Evolutionary conservation across 495 filamentous ascomycete species (phyloP).

Genomic region (Lepidopterella palustris): DNA sequence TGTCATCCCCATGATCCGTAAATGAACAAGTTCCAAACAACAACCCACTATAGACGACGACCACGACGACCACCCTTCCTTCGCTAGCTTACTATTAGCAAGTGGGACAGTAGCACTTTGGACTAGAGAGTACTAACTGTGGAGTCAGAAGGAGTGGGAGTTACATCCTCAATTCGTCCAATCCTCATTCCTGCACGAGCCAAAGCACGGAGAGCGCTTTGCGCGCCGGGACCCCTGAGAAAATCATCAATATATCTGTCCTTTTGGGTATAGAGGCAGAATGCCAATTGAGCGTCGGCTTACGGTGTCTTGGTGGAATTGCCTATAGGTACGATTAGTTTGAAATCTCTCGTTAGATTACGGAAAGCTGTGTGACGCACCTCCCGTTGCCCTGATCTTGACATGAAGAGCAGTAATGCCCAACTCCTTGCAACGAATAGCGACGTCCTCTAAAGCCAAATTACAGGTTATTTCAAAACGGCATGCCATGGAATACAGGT

Average conservation of each 20-base stretch:
- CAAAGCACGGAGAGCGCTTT: constrained; percentile 96
- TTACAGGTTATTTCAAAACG: background rate
- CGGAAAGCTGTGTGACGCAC: constrained; percentile 44
- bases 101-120: too few species aligned
- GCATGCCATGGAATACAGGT: background rate
- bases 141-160: constrained; percentile 95
- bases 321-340: constrained; percentile 43
- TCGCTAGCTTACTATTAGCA: too few species aligned
- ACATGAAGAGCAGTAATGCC: constrained; percentile 98
- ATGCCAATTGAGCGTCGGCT: too few species aligned
- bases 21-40: background rate
- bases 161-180: constrained; percentile 98
- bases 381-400: constrained; percentile 99
- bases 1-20: background rate
- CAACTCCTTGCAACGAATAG: constrained; percentile 95
- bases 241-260: too few species aligned
- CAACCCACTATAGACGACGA: constrained; percentile 85
- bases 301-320: constrained; percentile 99
- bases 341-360: background rate
- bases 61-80: constrained; percentile 99
- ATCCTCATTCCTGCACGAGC: constrained; percentile 99
- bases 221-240: constrained; percentile 96
- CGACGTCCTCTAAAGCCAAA: constrained; percentile 91
- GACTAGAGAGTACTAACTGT: too few species aligned
- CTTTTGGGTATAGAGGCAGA: too few species aligned